Conservation (phyloP, 163 green algal species). For the Scenedesmus sp. region DNA sequence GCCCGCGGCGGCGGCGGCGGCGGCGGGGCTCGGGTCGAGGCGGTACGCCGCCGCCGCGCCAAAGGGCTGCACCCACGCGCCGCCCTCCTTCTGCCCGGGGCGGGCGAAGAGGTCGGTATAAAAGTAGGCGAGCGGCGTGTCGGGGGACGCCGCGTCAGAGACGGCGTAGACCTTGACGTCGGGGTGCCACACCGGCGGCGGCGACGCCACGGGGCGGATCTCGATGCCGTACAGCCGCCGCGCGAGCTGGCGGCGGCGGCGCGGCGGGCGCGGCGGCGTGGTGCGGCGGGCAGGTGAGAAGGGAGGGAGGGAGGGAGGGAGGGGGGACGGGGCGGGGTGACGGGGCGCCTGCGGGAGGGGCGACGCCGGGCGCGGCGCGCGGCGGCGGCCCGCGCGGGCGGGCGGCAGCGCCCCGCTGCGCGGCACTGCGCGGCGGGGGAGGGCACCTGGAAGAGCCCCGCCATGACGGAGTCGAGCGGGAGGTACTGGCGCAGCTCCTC, state of each 20-base stretch:
- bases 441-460: conserved; percentile 23
- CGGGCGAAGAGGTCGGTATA: conserved; percentile 27
- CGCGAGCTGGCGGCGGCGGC: conserved; percentile 21
- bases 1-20: neutral
- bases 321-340: too few relatives aligned
- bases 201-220: neutral
- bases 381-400: too few relatives aligned
- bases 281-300: too few relatives aligned
- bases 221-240: conserved; percentile 28
- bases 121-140: conserved; percentile 8
- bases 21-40: conserved; percentile 1
- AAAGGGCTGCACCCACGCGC: conserved; percentile 30
- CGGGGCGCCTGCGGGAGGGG: too few relatives aligned
- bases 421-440: too few relatives aligned
- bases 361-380: too few relatives aligned
- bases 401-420: too few relatives aligned
- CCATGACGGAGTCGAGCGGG: conserved; percentile 5
- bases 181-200: conserved; percentile 16
- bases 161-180: conserved; percentile 24
- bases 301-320: too few relatives aligned
- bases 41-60: neutral
- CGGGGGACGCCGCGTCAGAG: neutral
- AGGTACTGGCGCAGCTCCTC: conserved; percentile 36
- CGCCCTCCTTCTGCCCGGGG: conserved; percentile 22
- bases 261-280: too few relatives aligned